Conservation (phyloP, 2,329 filamentous ascomycete genomes). For the Ambrosiella cleistominuta region DNA sequence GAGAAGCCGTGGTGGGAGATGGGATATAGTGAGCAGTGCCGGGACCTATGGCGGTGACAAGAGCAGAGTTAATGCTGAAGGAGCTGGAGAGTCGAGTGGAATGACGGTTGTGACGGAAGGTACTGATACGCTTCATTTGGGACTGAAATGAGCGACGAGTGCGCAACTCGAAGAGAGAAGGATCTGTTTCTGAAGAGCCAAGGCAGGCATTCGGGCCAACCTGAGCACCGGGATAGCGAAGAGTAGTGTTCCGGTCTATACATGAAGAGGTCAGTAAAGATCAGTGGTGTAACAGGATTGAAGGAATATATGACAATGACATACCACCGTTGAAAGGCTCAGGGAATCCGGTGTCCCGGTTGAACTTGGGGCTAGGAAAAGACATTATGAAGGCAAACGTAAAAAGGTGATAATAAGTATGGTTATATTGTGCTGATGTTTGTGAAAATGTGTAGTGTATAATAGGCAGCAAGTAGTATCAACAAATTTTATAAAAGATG, state of each 20-base stretch:
- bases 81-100: not conserved
- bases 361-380: slow-evolving; percentile 14
- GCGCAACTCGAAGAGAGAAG: slow-evolving; percentile 25
- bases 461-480: not conserved
- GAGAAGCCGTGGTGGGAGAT: slow-evolving; percentile 2
- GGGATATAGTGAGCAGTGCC: slow-evolving; percentile 2
- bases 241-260: slow-evolving; percentile 38
- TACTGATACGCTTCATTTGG: slow-evolving; percentile 23
- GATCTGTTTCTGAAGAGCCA: slow-evolving; percentile 33
- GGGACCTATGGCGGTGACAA: slow-evolving; percentile 7
- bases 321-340: slow-evolving; percentile 31
- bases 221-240: slow-evolving; percentile 44
- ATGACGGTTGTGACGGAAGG: slow-evolving; percentile 6
- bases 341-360: slow-evolving; percentile 33
- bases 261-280: not conserved
- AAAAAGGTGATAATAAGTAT: not conserved
- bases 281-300: not conserved
- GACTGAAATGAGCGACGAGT: slow-evolving; percentile 29
- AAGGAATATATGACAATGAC: slow-evolving; percentile 13
- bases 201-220: slow-evolving; percentile 39
- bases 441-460: not conserved
- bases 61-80: slow-evolving; percentile 7
- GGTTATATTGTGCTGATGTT: not conserved
- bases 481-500: not conserved
- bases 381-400: slow-evolving; percentile 11